A percentile compares a stretch with the other conserved stretches of the same genome.
Evolutionary conservation across 1,284 basidiomycete genomes (phyloP).

Genomic region (Apiotrichum laibachii): DNA sequence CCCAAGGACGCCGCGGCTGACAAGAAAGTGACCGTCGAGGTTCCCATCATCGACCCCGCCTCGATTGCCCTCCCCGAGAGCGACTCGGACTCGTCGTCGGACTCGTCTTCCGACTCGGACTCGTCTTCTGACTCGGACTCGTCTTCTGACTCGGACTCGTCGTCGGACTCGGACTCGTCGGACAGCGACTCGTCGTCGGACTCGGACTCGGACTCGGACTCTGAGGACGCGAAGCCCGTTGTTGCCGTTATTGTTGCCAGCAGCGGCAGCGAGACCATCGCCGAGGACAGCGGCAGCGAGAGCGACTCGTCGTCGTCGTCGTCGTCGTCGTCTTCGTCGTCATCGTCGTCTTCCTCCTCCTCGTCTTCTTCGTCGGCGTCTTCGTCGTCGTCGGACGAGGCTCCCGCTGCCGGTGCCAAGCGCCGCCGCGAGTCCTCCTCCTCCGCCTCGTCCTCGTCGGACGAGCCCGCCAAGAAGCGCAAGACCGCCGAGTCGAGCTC

Average conservation of each 20-base stretch:
- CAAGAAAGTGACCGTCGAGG: slow-evolving; percentile 1
- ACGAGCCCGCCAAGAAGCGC: slow-evolving; percentile 40
- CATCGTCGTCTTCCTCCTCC: slow-evolving; percentile 23
- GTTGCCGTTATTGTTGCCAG: background rate
- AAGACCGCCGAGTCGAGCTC: slow-evolving; percentile 30
- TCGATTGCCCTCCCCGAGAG: slow-evolving; percentile 16
- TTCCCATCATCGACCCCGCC: slow-evolving; percentile 7
- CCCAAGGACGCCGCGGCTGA: background rate
- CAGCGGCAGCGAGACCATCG: slow-evolving; percentile 3
- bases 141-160: slow-evolving; percentile 16
- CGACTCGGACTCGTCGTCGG: slow-evolving; percentile 5
- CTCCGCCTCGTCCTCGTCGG: slow-evolving; percentile 29
- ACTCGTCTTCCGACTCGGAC: slow-evolving; percentile 16
- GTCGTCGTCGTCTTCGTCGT: slow-evolving; percentile 20
- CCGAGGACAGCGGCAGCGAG: slow-evolving; percentile 16
- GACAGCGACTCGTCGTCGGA: slow-evolving; percentile 11
- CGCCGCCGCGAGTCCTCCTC: slow-evolving; percentile 27
- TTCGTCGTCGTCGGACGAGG: slow-evolving; percentile 30
- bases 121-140: slow-evolving; percentile 22
- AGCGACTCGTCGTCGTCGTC: slow-evolving; percentile 18
- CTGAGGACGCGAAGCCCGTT: slow-evolving; percentile 7
- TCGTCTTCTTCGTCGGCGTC: slow-evolving; percentile 34
- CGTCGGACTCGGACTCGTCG: background rate
- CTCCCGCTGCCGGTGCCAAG: slow-evolving; percentile 21
- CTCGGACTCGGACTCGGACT: slow-evolving; percentile 8